phyloP scores from a whole-genome alignment of 306 rosid genomes.

The Gastrolobium bilobum region DNA sequence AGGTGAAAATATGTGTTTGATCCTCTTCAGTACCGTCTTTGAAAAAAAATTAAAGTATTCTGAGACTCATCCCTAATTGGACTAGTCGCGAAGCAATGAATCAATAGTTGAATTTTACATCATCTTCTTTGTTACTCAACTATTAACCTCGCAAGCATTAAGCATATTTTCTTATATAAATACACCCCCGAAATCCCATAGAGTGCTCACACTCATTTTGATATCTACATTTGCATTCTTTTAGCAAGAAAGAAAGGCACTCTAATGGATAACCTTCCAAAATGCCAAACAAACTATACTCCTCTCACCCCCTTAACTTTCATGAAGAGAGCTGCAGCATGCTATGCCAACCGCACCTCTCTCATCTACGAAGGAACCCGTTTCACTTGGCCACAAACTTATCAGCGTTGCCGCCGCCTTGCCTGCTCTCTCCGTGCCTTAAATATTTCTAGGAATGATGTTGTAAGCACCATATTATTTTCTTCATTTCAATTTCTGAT shows the following conservation, averaged over 20 bases:
- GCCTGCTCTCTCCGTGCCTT: conserved; percentile 73
- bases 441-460: conserved; percentile 57
- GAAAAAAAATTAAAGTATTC: too few relatives aligned
- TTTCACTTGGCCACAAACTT: conserved; percentile 76
- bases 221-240: too few relatives aligned
- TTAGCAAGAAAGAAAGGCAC: background rate
- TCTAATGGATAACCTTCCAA: conserved; percentile 57
- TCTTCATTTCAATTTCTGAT: background rate
- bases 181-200: too few relatives aligned
- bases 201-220: too few relatives aligned
- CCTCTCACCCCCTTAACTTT: conserved; percentile 66
- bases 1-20: too few relatives aligned
- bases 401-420: conserved; percentile 67
- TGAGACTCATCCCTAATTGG: too few relatives aligned
- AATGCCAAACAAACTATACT: conserved; percentile 60
- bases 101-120: too few relatives aligned
- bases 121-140: too few relatives aligned
- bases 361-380: conserved; percentile 57
- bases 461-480: conserved; percentile 53
- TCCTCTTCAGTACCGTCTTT: too few relatives aligned
- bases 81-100: too few relatives aligned
- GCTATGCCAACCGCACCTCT: conserved; percentile 65
- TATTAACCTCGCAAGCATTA: too few relatives aligned
- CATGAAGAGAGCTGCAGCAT: conserved; percentile 61
- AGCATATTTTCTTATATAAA: too few relatives aligned